phyloP scores from a whole-genome alignment of 345 rosid genomes.

The Bruguiera parviflora region DNA sequence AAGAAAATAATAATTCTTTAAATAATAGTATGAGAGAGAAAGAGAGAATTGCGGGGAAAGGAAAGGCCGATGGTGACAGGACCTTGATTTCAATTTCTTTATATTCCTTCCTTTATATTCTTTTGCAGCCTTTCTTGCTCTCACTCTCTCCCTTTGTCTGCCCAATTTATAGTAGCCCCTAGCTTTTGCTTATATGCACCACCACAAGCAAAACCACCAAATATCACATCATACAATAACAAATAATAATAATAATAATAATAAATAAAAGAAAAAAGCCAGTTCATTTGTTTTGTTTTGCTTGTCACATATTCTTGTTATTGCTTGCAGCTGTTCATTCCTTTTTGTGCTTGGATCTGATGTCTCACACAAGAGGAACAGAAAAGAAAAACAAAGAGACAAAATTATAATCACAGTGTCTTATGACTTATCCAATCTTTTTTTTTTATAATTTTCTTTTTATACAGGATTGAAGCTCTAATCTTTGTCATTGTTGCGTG shows the following conservation, averaged over 20 bases:
- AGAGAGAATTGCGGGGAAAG: conserved; percentile 40
- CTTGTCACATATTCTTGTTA: conserved; percentile 6
- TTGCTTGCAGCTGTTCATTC: background rate
- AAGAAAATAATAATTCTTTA: background rate
- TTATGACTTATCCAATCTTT: too few relatives aligned
- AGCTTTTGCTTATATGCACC: conserved; percentile 13
- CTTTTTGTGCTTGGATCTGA: background rate
- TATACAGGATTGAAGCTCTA: too few relatives aligned
- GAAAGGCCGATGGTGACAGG: conserved; percentile 33
- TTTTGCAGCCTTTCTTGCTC: conserved; percentile 31
- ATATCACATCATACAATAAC: too few relatives aligned
- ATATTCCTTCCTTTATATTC: conserved; percentile 16
- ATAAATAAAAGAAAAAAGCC: background rate
- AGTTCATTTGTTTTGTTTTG: conserved; percentile 18
- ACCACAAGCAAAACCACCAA: background rate
- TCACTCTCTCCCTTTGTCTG: background rate
- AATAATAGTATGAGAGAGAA: background rate
- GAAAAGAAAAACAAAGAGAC: background rate
- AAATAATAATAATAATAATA: background rate
- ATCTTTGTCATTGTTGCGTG: too few relatives aligned
- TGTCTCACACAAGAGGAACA: background rate
- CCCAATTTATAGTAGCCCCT: conserved; percentile 21
- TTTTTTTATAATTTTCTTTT: too few relatives aligned
- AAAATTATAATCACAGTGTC: background rate
- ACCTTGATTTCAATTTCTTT: conserved; percentile 35